Evolutionary conservation across 2,329 filamentous ascomycete genomes (phyloP), one percentile per base, ranked within the genome.

Genomic region (Tolypocladium album): DNA sequence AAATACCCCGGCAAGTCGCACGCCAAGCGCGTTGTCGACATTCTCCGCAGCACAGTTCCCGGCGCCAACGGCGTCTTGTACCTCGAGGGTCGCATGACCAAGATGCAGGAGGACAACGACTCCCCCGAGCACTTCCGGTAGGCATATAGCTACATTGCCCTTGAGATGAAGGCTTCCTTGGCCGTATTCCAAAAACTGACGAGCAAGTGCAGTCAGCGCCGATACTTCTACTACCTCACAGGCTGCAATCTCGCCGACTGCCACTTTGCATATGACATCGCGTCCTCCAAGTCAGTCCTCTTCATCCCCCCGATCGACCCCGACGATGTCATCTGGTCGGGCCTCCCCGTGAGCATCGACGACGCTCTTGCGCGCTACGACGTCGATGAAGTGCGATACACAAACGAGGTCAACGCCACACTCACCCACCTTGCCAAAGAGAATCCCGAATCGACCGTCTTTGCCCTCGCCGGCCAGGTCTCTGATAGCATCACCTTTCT

Each of bases 221-320:
- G 94, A 59, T 90, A 86, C 73, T 99, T 99, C 78, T 97, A 89
- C 83, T 99, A 99, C 75, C 80, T 97, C 53, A 93, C 90, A 31
- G 94, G 94, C 67, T 95, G 79, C 70, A 82, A 86, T 63, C 81
- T 95, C 38, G 83, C 92, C 61, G 92, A 97, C 74, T 88, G 88
- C 68, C 87, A 87, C 71, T 83, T 91, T 62, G 82, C 88, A 60
- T 96, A 97, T 78, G 88, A 96, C 65, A 87, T 96, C 61, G 78
- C 82, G 55, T 81, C 84, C 56, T 82, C 86, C 64, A 85, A 86
- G 67, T 83, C 92, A 47, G 95, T 88, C 3, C 85, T 99, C 56
- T 99, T 92, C 77, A 93, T 99, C 67, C 93, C 94, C 2, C 89
- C 92, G 20, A 83, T 92, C 67, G 87, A 96, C 67, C 84, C 90